Conservation (phyloP, 2,329 filamentous ascomycete genomes). For the Pseudocercospora ulei region DNA sequence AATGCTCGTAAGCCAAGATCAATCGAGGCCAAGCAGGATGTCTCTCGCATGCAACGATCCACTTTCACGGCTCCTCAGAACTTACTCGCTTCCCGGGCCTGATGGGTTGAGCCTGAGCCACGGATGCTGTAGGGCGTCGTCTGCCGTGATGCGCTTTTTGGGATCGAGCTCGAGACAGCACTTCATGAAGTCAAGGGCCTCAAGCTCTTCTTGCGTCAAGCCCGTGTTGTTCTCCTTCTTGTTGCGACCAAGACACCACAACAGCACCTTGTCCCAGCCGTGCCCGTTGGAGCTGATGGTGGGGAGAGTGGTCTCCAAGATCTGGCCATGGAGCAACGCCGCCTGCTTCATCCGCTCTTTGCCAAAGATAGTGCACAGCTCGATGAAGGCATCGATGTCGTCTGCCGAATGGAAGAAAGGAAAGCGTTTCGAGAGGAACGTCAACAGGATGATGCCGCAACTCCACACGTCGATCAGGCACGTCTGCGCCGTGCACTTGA, state of each 20-base stretch:
- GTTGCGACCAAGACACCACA: conserved; percentile 78
- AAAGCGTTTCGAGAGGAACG: conserved; percentile 80
- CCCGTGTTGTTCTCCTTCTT: conserved; percentile 46
- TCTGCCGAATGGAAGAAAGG: conserved; percentile 99
- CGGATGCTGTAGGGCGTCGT: conserved; percentile 62
- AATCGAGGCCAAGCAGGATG: background rate
- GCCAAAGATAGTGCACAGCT: conserved; percentile 93
- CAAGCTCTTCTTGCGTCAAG: conserved; percentile 58
- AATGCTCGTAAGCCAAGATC: conserved; percentile 1
- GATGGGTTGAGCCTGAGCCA: conserved; percentile 16
- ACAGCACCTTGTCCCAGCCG: conserved; percentile 80
- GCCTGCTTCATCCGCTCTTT: conserved; percentile 71
- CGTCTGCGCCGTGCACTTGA: conserved; percentile 93
- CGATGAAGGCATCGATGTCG: conserved; percentile 93
- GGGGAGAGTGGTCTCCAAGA: conserved; percentile 86
- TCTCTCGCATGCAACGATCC: background rate
- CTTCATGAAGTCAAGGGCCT: conserved; percentile 62
- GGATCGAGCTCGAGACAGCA: conserved; percentile 70
- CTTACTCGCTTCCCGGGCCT: conserved; percentile 16
- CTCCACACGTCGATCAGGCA: conserved; percentile 95
- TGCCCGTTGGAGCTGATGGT: conserved; percentile 81
- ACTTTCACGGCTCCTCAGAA: conserved; percentile 3
- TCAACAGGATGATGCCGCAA: conserved; percentile 92
- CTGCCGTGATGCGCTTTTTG: conserved; percentile 60
- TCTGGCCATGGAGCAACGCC: conserved; percentile 74